phyloP scores from a whole-genome alignment of 2,329 filamentous ascomycete species.

The Pseudocercospora fuligena region DNA sequence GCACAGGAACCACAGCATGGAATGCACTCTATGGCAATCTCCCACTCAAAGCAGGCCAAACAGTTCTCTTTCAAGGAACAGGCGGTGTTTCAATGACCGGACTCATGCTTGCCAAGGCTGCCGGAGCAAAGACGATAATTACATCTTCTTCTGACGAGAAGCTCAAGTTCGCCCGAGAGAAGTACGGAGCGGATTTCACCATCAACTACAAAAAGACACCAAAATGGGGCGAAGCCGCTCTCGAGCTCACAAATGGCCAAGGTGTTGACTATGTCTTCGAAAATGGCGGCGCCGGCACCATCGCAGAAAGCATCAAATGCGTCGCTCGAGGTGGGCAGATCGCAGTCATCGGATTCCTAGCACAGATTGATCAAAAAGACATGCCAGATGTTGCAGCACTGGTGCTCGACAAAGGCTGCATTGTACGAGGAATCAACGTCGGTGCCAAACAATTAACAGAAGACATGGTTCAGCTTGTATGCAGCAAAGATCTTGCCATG shows the following conservation, averaged over 20 bases:
- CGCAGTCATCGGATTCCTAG: slow-evolving; percentile 24
- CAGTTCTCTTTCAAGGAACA: slow-evolving; percentile 41
- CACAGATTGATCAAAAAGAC: slow-evolving; percentile 20
- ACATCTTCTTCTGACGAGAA: slow-evolving; percentile 64
- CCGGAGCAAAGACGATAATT: slow-evolving; percentile 55
- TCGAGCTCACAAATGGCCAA: slow-evolving; percentile 46
- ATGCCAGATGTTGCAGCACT: slow-evolving; percentile 23
- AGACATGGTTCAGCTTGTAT: slow-evolving; percentile 46
- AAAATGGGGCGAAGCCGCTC: slow-evolving; percentile 63
- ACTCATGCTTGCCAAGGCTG: slow-evolving; percentile 30
- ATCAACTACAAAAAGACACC: slow-evolving; percentile 65
- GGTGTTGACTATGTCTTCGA: slow-evolving; percentile 56
- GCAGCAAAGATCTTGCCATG: slow-evolving; percentile 39
- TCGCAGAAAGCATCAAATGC: slow-evolving; percentile 20
- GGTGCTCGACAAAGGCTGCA: slow-evolving; percentile 21
- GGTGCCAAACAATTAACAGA: slow-evolving; percentile 51
- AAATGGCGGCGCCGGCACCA: slow-evolving; percentile 45
- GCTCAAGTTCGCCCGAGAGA: slow-evolving; percentile 54
- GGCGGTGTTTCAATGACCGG: slow-evolving; percentile 50
- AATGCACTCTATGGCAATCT: slow-evolving; percentile 33
- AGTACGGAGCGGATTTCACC: slow-evolving; percentile 60
- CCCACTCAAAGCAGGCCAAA: slow-evolving; percentile 30
- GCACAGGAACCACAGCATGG: slow-evolving; percentile 32
- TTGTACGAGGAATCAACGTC: slow-evolving; percentile 27
- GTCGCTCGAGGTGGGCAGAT: slow-evolving; percentile 41